A percentile compares a stretch with the other conserved stretches of the same genome.
Conservation (phyloP, 129 eudicot genomes). For the Tagetes patula region DNA sequence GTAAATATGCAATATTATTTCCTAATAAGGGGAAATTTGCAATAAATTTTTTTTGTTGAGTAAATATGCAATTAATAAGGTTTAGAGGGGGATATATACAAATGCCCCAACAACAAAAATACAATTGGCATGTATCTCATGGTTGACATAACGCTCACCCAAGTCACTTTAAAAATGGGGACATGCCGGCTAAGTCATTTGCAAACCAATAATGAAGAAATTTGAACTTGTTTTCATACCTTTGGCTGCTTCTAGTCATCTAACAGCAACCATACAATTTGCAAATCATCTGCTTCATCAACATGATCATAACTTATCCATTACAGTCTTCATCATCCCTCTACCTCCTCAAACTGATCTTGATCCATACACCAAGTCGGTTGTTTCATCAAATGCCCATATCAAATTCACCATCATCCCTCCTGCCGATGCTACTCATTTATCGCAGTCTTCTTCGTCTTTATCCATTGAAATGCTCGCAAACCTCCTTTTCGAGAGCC, state of each 20-base stretch:
- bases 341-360: neutral
- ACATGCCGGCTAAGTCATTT: no score
- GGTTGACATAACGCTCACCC: no score
- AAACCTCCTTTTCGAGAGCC: constrained; percentile 6
- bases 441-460: neutral
- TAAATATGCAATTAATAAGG: no score
- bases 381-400: constrained; percentile 8
- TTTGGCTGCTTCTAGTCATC: constrained; percentile 25
- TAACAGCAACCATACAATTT: constrained; percentile 24
- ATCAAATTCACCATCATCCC: constrained; percentile 22
- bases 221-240: constrained; percentile 34
- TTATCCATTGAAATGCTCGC: constrained; percentile 4
- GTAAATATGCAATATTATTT: no score
- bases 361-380: constrained; percentile 7
- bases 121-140: no score
- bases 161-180: no score
- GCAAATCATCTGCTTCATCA: constrained; percentile 28
- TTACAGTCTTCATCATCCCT: constrained; percentile 30
- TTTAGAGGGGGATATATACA: no score
- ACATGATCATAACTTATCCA: constrained; percentile 19
- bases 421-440: neutral
- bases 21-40: no score
- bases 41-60: no score
- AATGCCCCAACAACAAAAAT: no score
- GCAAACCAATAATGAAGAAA: constrained; percentile 19